Evolutionary conservation across 73 alveolate genomes (phyloP), one percentile per base, ranked within the genome.

Genomic region (Halteria grandinella): DNA sequence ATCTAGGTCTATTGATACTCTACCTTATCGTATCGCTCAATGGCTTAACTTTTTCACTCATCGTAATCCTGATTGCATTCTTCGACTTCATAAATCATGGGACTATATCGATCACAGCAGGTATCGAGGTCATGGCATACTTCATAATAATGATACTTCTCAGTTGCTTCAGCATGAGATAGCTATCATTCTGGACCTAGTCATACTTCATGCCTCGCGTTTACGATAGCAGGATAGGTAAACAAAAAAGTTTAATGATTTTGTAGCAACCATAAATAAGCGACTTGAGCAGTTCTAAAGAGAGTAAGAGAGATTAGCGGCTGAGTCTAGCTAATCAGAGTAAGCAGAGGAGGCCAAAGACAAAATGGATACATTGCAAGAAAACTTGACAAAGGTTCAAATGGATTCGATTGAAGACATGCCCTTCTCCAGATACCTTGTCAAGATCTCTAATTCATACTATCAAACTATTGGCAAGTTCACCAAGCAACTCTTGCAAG

Each of bases 331-430:
- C 4, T 52, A 66, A n/a, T n/a, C 28, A 57, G 80, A n/a, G 4
- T 5, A 6, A 44, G 1, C 15, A 15, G 80, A 43, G 31, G 47
- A 45, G 45, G 32, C 36, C 8, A 52, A 49, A 4, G 64, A 44
- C 6, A 10, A 66, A 25, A 10, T 66, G 14, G 47, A 41, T 28
- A 44, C 63, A 4, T 5, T 66, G 3, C 29, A 66, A 27, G 69
- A 66, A 45, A 66, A 44, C 32, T n/a, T 66, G 33, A 66, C 80
- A 1, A 8, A 33, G 25, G 66, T 66, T 3, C 43, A 41, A 17
- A 66, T 66, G 64, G 80, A 66, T 24, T 45, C 63, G 5, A 66
- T 66, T 3, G 80, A 66, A 24, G 80, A 66, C 47, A 14, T 66
- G n/a, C 80, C 80, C 6, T 66, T 66, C 39, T 66, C 80, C 20